phyloP scores from a whole-genome alignment of 2,329 filamentous ascomycete genomes.

The Aureobasidium musti region DNA sequence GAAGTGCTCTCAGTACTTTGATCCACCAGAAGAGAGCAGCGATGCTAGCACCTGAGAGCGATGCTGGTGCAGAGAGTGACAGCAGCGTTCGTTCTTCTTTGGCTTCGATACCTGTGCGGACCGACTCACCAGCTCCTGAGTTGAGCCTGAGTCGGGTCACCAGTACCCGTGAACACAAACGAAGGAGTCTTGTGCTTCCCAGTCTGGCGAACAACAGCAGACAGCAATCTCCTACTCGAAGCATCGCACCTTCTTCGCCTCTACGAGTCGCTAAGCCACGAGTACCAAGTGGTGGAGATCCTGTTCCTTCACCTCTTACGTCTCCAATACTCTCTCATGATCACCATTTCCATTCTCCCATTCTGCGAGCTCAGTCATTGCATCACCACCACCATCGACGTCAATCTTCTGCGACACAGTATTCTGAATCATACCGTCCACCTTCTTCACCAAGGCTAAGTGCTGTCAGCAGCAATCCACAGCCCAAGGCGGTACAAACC shows the following conservation, averaged over 20 bases:
- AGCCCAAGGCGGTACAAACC: constrained; percentile 83
- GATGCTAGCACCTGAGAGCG: constrained; percentile 72
- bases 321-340: constrained; percentile 83
- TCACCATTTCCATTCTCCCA: constrained; percentile 73
- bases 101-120: constrained; percentile 68
- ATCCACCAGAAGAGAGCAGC: constrained; percentile 71
- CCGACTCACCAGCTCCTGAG: constrained; percentile 89
- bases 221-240: constrained; percentile 84
- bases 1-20: constrained; percentile 57
- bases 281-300: constrained; percentile 62
- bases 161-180: constrained; percentile 79
- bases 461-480: constrained; percentile 73
- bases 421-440: constrained; percentile 62
- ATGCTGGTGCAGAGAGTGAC: constrained; percentile 80
- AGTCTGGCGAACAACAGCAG: constrained; percentile 68
- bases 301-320: constrained; percentile 77
- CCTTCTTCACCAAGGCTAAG: constrained; percentile 81
- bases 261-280: constrained; percentile 83
- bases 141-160: constrained; percentile 73
- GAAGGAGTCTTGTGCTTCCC: constrained; percentile 81
- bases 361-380: constrained; percentile 52
- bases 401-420: constrained; percentile 85
- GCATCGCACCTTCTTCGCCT: constrained; percentile 71
- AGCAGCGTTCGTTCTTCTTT: constrained; percentile 82
- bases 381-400: constrained; percentile 69